A percentile compares a stretch with the other conserved stretches of the same genome.
These are phyloP conservation scores for Alternaria brassicicola DNA, from an alignment of 2,329 filamentous ascomycete genomes.

Conservation along the genomic window DNA sequence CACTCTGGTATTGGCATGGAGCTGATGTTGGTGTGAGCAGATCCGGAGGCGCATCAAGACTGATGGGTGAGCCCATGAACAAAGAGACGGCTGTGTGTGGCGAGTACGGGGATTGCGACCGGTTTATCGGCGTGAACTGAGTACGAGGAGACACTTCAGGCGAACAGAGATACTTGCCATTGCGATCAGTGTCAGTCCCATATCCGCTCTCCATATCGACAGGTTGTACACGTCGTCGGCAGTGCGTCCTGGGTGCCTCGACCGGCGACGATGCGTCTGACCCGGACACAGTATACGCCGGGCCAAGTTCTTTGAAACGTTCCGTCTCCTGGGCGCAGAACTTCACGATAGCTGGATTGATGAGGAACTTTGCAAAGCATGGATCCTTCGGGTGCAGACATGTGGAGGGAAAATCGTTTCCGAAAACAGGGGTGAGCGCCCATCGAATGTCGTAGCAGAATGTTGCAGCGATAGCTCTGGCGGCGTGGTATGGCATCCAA, in stretches of 20 bases:
- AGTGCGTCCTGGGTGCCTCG: slow-evolving; percentile 19
- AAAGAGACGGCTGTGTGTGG: slow-evolving; percentile 17
- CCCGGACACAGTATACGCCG: slow-evolving; percentile 17
- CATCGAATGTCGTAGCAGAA: slow-evolving; percentile 87
- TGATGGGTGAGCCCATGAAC: slow-evolving; percentile 17
- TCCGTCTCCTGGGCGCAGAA: slow-evolving; percentile 47
- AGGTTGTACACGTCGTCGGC: slow-evolving; percentile 17
- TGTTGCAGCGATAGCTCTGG: slow-evolving; percentile 83
- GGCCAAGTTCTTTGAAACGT: slow-evolving; percentile 41
- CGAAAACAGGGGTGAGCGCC: slow-evolving; percentile 89
- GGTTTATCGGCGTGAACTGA: slow-evolving; percentile 52
- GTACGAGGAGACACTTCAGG: slow-evolving; percentile 49
- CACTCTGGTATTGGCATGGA: slow-evolving; percentile 14
- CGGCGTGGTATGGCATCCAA: slow-evolving; percentile 92
- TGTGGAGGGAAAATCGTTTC: slow-evolving; percentile 74
- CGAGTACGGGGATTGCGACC: slow-evolving; percentile 23
- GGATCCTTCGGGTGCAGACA: slow-evolving; percentile 70
- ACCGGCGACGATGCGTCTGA: slow-evolving; percentile 4
- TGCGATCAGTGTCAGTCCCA: slow-evolving; percentile 50
- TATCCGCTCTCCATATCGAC: slow-evolving; percentile 51
- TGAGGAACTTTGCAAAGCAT: slow-evolving; percentile 61
- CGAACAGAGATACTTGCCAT: slow-evolving; percentile 46
- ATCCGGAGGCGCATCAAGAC: slow-evolving; percentile 2
- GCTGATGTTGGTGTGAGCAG: slow-evolving; percentile 22
- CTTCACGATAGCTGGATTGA: slow-evolving; percentile 49